Evolutionary conservation across 768 basidiomycete genomes (phyloP), one percentile per base, ranked within the genome.

Genomic region (Psilocybe subaeruginosa): DNA sequence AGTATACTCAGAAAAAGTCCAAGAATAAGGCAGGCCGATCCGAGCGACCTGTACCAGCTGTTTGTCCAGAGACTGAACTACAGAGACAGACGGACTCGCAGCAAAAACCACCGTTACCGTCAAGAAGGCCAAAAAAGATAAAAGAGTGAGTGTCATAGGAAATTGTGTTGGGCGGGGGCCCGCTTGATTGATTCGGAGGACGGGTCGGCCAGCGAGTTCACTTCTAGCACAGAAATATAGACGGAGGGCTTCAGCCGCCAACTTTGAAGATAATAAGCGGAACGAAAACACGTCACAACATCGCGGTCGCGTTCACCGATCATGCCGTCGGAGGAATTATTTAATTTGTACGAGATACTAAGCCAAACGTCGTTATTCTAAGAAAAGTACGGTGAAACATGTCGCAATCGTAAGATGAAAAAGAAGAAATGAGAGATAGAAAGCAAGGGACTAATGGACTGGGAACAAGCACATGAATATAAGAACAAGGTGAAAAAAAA

Each of bases 1-100:
- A 0, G 95, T 94, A 52, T 74, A 69, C 3, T 78, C 68, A 63
- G 89, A 83, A 66, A 92, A 80, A 12, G 86, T 73, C 89, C 93
- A 98, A 50, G 80, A 77, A 72, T 85, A 99, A 47, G 79, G 77
- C 56, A 83, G 66, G 69, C 79, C 77, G 41, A 88, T 74, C 61
- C 92, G 87, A 19, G 93, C 94, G 62, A 97, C 85, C 46, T 82
- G 80, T 17, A 95, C 94, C 47, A 87, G 83, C 75, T 99, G 96
- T 33, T 79, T 77, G 62, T 85, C 80, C 43, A 93, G 77, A 30
- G 91, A 85, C 70, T 84, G 83, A 51, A 77, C 69, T 47, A 95
- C 78, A 59, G 72, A 76, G 46, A 72, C 67, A 45, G 68, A 64
- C 30, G 68, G 29, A 59, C 85, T 78, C 58, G 83, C 77, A 63